Evolutionary conservation across 108 stramenopile genomes (phyloP).

Genomic region (Bacterosira constricta): DNA sequence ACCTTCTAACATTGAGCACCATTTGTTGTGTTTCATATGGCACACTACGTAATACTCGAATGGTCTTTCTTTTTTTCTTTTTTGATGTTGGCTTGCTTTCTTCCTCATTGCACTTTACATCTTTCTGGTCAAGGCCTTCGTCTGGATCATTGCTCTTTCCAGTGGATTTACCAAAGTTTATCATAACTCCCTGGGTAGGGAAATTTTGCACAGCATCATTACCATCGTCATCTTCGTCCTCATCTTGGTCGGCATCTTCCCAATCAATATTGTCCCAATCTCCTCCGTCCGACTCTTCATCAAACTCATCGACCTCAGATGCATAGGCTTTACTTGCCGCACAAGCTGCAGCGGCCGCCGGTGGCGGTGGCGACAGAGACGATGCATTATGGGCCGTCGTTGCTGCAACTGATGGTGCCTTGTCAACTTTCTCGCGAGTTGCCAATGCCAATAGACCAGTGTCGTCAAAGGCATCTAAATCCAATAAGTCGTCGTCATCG

Average conservation of each 20-base stretch:
- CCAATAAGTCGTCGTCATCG: slow-evolving; percentile 15
- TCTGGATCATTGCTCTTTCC: slow-evolving; percentile 11
- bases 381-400: background rate
- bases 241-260: slow-evolving; percentile 45
- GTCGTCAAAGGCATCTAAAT: slow-evolving; percentile 39
- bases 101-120: background rate
- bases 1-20: slow-evolving; percentile 47
- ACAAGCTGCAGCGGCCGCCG: background rate
- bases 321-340: background rate
- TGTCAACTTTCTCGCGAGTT: slow-evolving; percentile 5
- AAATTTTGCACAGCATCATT: background rate
- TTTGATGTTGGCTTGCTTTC: background rate
- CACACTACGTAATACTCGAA: slow-evolving; percentile 48
- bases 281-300: slow-evolving; percentile 5
- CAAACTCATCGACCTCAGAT: background rate
- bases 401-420: background rate
- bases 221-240: slow-evolving; percentile 11
- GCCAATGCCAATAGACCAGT: slow-evolving; percentile 37
- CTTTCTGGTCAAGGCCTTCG: background rate
- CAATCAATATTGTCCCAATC: slow-evolving; percentile 51
- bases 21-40: slow-evolving; percentile 44
- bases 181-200: slow-evolving; percentile 27
- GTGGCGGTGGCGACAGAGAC: background rate
- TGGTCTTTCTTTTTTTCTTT: slow-evolving; percentile 31
- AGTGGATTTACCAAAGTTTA: slow-evolving; percentile 16